Base-by-base conservation (phyloP, 1,139 yeast species). In the Pichia sp. region DNA sequence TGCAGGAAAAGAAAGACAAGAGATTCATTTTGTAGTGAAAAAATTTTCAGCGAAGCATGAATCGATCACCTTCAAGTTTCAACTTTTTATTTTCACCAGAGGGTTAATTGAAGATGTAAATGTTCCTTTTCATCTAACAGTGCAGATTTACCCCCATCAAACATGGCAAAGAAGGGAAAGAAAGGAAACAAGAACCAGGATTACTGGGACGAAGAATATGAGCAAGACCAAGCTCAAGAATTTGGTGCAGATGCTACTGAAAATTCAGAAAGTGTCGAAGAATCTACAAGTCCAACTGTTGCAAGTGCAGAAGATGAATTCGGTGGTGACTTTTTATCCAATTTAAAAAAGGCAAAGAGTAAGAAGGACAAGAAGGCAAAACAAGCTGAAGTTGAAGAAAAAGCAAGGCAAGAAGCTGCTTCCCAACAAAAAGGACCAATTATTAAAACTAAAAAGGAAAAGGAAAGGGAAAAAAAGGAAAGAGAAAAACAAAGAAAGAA, bases 401-500 rank as follows among this genome's bases (percentile, higher is more conserved):
- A 51, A 54, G 66, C 51, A 58, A 44, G 25, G 9, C 71, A 65
- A 30, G 66, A 66, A 34, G 65, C 66, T 35, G 77, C 74, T 44
- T 37, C 50, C 16, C 56, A 56, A 44, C 56, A 59, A 39, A 60
- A 59, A 45, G 89, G 80, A 39, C 86, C 94, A 44, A 77, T 80
- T 56, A 71, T 90, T 61, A 87, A 92, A 69, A 81, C 95, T 51
- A 94, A 92, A 76, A 94, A 94, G 72, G 98, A 92, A 66, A 94
- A 92, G 75, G 99, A 92, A 70, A 85, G 80, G 69, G 95, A 92
- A 67, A 92, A 90, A 85, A 94, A 92, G 69, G 99, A 92, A 71
- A 86, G 86, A 56, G 98, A 92, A 68, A 94, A 92, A 75, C 88
- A 85, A 60, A 79, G 82, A 69, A 92, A 92, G 85, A 89, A 88